phyloP scores from a whole-genome alignment of 768 basidiomycete species.

The Hypholoma fasciculare region DNA sequence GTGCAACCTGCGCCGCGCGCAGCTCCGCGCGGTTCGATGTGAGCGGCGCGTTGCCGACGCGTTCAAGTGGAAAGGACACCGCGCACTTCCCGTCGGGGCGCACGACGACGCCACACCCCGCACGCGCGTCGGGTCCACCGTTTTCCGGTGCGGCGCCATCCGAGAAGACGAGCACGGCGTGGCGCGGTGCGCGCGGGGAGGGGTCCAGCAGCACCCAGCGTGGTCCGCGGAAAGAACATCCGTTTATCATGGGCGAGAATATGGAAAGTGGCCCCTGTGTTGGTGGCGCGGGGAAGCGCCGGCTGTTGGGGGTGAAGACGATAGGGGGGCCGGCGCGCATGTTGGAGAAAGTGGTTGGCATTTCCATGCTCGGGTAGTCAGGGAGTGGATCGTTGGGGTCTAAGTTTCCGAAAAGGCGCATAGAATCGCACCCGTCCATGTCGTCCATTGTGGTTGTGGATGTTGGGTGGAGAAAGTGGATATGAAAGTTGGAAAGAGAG shows the following conservation, averaged over 20 bases:
- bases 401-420: neutral
- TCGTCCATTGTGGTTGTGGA: too few relatives aligned
- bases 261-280: neutral
- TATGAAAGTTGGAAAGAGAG: too few relatives aligned
- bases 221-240: neutral
- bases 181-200: neutral
- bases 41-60: neutral
- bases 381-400: neutral
- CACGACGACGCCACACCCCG: neutral
- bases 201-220: constrained; percentile 3
- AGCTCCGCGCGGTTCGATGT: constrained; percentile 13
- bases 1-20: constrained; percentile 4
- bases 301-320: neutral
- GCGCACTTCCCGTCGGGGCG: neutral
- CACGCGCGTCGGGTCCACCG: neutral
- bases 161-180: constrained; percentile 1
- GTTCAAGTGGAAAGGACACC: neutral
- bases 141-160: constrained; percentile 3
- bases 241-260: constrained; percentile 5
- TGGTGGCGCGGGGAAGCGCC: constrained; percentile 1
- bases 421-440: too few relatives aligned
- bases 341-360: neutral
- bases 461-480: too few relatives aligned
- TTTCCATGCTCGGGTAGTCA: neutral
- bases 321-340: neutral